Base-by-base conservation (phyloP, 495 filamentous ascomycete genomes). In the Acidomyces sp. region DNA sequence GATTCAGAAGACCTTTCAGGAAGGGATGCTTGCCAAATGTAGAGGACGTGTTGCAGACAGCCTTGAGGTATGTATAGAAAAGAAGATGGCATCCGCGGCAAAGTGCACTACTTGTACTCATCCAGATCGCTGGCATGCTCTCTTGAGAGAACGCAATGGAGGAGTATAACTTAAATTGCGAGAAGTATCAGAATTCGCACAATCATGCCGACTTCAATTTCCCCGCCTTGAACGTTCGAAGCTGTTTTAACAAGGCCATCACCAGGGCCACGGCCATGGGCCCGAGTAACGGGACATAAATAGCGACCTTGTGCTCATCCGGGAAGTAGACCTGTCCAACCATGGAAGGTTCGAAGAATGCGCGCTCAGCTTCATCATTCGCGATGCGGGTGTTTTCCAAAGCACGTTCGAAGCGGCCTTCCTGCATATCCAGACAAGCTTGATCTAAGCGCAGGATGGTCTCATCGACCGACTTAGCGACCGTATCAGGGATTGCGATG, bases 321-420 rank as follows among this genome's bases (percentile, higher is more conserved):
- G 90, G 90, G 59, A 85, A 97, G 72, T 82, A 95, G 46, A 95
- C 78, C 62, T 96, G 90, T 0, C 90, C 90, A 29, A 97, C 90
- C 90, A 97, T 97, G 54, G 81, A 92, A 60, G 92, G 93, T 65
- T 97, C 92, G 52, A 97, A 97, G 60, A 97, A 97, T 3, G 86
- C 90, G 37, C 79, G 78, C 61, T 97, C 92, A 0, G 85, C 90
- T 53, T 92, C 83, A 2, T 69, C 70, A 56, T 93, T 86, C 4
- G 92, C 92, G 12, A 87, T 76, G 6, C 80, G 68, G 1, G 86
- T 86, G 55, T 83, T 77, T 37, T 75, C 74, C 24, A 97, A 65
- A 0, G 79, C 80, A 1, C 69, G 69, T 15, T 70, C 68, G 51
- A 80, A 82, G 2, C 64, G 62, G 0, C 79, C 80, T 11, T 71